These are phyloP conservation scores for Acer campestre DNA, from an alignment of 345 rosid genomes.

Conservation along the genomic window DNA sequence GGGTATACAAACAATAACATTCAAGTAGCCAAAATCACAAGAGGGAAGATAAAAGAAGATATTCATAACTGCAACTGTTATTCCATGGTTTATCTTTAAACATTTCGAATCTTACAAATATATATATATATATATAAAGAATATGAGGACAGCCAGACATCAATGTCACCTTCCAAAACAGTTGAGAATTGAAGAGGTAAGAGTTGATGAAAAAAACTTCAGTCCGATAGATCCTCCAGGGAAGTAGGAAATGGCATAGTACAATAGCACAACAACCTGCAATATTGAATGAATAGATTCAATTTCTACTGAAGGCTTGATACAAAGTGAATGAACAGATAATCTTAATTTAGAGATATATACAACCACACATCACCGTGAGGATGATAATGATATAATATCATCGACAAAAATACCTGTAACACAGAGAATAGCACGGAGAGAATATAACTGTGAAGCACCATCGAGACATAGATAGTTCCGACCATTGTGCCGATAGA, in stretches of 20 bases:
- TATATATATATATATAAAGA: no score
- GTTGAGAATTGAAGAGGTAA: conserved; percentile 38
- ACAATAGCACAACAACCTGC: conserved; percentile 44
- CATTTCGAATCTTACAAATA: conserved; percentile 17
- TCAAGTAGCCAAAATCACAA: background rate
- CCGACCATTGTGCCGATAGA: conserved; percentile 63
- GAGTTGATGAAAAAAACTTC: conserved; percentile 39
- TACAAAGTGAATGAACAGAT: background rate
- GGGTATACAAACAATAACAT: background rate
- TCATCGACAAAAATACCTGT: conserved; percentile 44
- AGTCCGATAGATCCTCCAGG: conserved; percentile 55
- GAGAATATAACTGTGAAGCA: conserved; percentile 71
- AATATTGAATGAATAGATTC: conserved; percentile 16
- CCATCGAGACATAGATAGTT: conserved; percentile 67
- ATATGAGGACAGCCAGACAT: background rate
- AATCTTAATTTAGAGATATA: no score
- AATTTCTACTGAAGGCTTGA: background rate
- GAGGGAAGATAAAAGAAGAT: background rate
- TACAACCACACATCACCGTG: no score
- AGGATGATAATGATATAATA: no score
- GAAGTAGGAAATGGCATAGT: conserved; percentile 53
- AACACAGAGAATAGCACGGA: conserved; percentile 65
- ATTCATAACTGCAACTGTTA: background rate
- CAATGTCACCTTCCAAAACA: conserved; percentile 47
- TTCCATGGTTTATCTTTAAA: background rate